A percentile compares a stretch with the other conserved stretches of the same genome.
These are phyloP conservation scores for Eimeria maxima DNA, from an alignment of 169 alveolate species.

Conservation along the genomic window DNA sequence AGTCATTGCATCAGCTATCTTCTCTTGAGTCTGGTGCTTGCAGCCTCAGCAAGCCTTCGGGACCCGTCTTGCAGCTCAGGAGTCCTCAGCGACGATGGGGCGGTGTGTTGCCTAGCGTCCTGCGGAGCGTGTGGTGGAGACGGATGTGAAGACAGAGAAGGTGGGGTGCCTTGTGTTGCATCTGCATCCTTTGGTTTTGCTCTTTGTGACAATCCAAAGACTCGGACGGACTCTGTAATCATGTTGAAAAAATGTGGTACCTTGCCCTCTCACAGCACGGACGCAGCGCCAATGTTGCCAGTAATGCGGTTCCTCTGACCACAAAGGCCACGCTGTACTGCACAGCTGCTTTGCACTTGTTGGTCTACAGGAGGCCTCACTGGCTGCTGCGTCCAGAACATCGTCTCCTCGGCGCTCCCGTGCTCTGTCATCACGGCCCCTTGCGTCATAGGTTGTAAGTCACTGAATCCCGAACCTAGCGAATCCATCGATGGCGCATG, in stretches of 20 bases:
- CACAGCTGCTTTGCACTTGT: not conserved
- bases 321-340: not conserved
- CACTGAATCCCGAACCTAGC: too few species aligned
- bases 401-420: constrained; percentile 51
- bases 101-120: constrained; percentile 29
- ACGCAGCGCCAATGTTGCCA: not conserved
- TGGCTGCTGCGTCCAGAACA: constrained; percentile 65
- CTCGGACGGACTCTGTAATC: too few species aligned
- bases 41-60: constrained; percentile 64
- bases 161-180: not conserved
- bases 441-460: constrained; percentile 39
- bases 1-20: not conserved
- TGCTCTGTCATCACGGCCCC: constrained; percentile 67
- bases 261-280: not conserved
- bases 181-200: not conserved
- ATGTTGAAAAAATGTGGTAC: not conserved
- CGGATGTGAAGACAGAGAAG: constrained; percentile 70
- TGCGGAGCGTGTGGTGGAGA: constrained; percentile 69
- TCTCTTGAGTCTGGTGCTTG: not conserved
- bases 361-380: constrained; percentile 36
- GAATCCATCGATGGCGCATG: too few species aligned
- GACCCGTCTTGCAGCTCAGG: constrained; percentile 79
- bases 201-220: too few species aligned
- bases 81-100: constrained; percentile 47
- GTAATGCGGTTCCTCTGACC: not conserved